Conservation (phyloP, 305 asterid genomes). For the Ilex paraguariensis region DNA sequence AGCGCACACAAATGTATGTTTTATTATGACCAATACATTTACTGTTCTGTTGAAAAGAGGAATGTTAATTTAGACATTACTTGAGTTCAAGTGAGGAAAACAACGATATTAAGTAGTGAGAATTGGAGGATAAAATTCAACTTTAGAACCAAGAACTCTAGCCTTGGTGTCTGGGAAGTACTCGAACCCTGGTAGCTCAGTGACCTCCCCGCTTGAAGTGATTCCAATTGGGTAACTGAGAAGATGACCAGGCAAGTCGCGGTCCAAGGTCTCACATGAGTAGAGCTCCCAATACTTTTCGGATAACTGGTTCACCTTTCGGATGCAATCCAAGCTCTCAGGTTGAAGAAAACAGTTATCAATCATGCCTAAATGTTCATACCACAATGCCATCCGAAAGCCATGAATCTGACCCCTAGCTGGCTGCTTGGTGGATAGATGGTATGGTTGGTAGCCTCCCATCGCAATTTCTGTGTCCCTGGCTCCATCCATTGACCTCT, state of each 20-base stretch:
- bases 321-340: slow-evolving; percentile 25
- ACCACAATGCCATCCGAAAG: slow-evolving; percentile 41
- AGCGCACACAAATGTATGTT: no score
- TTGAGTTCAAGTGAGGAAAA: no score
- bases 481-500: slow-evolving; percentile 40
- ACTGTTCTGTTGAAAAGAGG: no score
- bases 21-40: no score
- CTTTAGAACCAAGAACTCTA: slow-evolving; percentile 24
- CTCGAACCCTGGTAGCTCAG: slow-evolving; percentile 27
- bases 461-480: slow-evolving; percentile 42
- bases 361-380: slow-evolving; percentile 30
- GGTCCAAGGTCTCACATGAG: slow-evolving; percentile 7
- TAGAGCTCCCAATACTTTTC: slow-evolving; percentile 28
- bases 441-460: slow-evolving; percentile 39
- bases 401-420: slow-evolving; percentile 37
- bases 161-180: slow-evolving; percentile 37
- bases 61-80: no score
- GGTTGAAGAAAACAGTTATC: slow-evolving; percentile 20
- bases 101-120: slow-evolving; percentile 21
- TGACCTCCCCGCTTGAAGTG: slow-evolving; percentile 20
- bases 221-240: slow-evolving; percentile 31
- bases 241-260: slow-evolving; percentile 34
- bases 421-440: slow-evolving; percentile 20
- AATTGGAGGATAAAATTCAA: slow-evolving; percentile 22
- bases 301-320: slow-evolving; percentile 22